Evolutionary conservation across 2,329 filamentous ascomycete species (phyloP), one percentile per base, ranked within the genome.

Genomic region (Colletotrichum shisoi): DNA sequence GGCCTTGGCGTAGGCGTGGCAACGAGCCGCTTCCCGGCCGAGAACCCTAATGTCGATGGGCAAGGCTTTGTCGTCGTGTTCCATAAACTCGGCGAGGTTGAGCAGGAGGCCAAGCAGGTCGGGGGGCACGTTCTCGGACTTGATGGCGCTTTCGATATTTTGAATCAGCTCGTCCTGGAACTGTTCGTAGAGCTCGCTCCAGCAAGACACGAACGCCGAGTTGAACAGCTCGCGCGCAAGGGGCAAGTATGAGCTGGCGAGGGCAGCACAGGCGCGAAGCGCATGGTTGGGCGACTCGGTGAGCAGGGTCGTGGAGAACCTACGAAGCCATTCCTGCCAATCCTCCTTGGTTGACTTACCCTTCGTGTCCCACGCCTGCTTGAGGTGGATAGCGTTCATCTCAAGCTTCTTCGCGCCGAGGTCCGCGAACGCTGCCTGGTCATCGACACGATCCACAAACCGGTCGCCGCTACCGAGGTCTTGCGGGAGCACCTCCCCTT

Each of bases 21-120:
- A 99, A 73, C 96, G 94, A 21, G 92, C 94, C 56, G 95, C 95
- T 77, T 98, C 96, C 75, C 94, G 91, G 39, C 96, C 96, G 12
- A 99, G 85, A 11, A 95, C 93, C 56, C 95, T 86, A 70, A 99
- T 97, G 75, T 99, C 96, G 70, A 99, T 99, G 1, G 95, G 95
- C 59, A 99, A 82, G 15, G 96, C 94, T 78, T 99, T 99, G 77
- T 99, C 95, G 73, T 99, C 96, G 74, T 99, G 95, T 76, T 99
- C 95, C 95, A 99, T 99, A 77, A 99, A 99, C 76, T 99, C 95
- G 24, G 95, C 95, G 57, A 99, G 85, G 74, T 99, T 99, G 56
- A 99, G 87, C 34, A 99, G 83, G 57, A 97, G 90, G 68, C 97
- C 94, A 9, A 99, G 83, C 71, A 99, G 90, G 77, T 99, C 96